Evolutionary conservation across 176 grass and related monocot genomes (phyloP), one percentile per base, ranked within the genome.

Genomic region (Themeda triandra): DNA sequence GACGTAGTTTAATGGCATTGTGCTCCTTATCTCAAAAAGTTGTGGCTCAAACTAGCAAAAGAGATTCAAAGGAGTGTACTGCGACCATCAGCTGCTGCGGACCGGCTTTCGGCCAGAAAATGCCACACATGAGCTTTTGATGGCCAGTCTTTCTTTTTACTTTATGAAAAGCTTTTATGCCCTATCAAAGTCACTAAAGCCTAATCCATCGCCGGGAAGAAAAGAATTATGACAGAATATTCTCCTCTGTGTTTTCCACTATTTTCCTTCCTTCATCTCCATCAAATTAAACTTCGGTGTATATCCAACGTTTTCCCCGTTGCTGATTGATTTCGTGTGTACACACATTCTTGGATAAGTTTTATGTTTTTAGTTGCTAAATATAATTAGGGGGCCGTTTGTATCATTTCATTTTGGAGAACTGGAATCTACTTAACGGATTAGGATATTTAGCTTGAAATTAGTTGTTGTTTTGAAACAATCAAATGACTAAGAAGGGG

Each of bases 71-170:
- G 35, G 2, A 6, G 15, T 29, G 23, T 14, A 17, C 40, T 36
- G 21, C 36, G 60, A 54, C 25, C 35, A 45, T 19, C n/a, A 83
- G 63, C 56, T 6, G 58, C 46, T 72, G 77, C 24, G 23, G 45
- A 37, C 30, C 13, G 73, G 45, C 76, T 78, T 60, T 89, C 79
- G 82, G 76, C 76, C 87, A 84, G 27, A 80, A 83, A 84, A 89
- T 84, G 75, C 87, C 87, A 84, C 14, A 80, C n/a, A 67, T 75
- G 71, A n/a, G 75, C 67, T 84, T 89, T 89, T 84, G 68, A 9
- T 78, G 65, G 8, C 48, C 41, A 30, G 41, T 84, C 53, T 84
- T 83, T 63, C 36, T 86, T 85, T 85, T 85, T 85, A 79, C 64
- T 85, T 85, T 79, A 71, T 23, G 21, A 45, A 86, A 69, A 71